Conservation (phyloP, 768 basidiomycete species). For the Boletus rubroflammeus region DNA sequence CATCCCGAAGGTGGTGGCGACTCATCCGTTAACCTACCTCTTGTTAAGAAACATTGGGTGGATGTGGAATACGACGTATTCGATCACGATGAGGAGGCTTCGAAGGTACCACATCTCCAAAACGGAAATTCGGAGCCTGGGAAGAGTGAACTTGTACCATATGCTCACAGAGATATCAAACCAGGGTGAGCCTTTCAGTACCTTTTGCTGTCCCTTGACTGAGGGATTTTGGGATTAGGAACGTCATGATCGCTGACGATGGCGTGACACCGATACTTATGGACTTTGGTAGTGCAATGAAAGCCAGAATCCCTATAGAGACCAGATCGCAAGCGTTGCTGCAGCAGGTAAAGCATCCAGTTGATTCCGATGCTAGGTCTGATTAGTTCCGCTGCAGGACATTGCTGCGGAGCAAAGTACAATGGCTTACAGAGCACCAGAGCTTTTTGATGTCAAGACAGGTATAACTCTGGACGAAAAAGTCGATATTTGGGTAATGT, state of each 20-base stretch:
- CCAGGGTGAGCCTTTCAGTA: conserved; percentile 64
- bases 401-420: conserved; percentile 97
- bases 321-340: conserved; percentile 82
- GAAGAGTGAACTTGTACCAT: conserved; percentile 66
- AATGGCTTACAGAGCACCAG: conserved; percentile 98
- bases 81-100: conserved; percentile 66
- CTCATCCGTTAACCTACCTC: conserved; percentile 48
- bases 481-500: conserved; percentile 90
- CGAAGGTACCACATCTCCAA: conserved; percentile 39
- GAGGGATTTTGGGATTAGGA: conserved; percentile 44
- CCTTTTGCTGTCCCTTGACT: conserved; percentile 1
- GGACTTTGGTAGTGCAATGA: conserved; percentile 94
- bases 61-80: conserved; percentile 63
- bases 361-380: background rate
- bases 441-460: conserved; percentile 96
- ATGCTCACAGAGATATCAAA: conserved; percentile 96
- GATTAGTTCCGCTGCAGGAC: conserved; percentile 49
- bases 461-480: conserved; percentile 85
- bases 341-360: conserved; percentile 63
- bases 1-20: conserved; percentile 66
- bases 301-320: conserved; percentile 79
- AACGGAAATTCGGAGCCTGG: conserved; percentile 36
- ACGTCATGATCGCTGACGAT: conserved; percentile 96
- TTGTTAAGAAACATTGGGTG: conserved; percentile 51
- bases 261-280: conserved; percentile 83